Base-by-base conservation (phyloP, 257 asterid genomes). In the Gentiana straminea region DNA sequence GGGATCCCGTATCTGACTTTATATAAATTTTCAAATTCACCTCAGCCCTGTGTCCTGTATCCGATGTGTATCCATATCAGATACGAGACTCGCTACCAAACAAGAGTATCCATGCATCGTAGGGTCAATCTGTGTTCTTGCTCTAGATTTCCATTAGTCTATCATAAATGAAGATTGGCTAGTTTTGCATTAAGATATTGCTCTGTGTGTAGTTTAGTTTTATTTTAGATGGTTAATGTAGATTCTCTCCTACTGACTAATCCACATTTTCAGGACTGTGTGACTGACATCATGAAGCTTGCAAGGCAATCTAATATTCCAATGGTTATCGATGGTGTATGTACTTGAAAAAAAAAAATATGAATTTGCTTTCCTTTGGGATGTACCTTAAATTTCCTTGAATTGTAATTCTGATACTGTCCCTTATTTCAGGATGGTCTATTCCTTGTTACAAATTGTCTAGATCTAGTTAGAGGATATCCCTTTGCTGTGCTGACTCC, bases 401-500 rank as follows among this genome's bases (percentile, higher is more conserved):
- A 45, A 12, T 24, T 61, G 13, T 54, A 32, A 61, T 58, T 48
- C 43, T 71, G 37, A 46, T 64, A 71, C 54, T 36, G 11, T 51
- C 41, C 52, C 43, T 47, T 52, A 73, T 74, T 34, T 38, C 79
- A 92, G 99, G 99, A 92, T 66, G 99, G 99, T 62, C 91, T 92
- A 60, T 92, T 78, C 70, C 95, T 88, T 34, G 83, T 92, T 62
- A 85, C 97, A 41, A 83, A 92, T 67, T 57, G 66, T 64, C 90
- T 80, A 55, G 95, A 88, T 66, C 79, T 92, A 71, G 71, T 92
- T 72, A 69, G 73, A 33, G 94, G 78, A 58, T 92, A 88, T 81
- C 94, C 94, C 13, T 69, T 88, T 73, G 99, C 97, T 60, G 91
- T 85, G 55, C 79, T 92, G 74, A 92, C 99, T 45, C 99, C 99